Conservation (phyloP, 306 rosid species). For the Sindora glabra region DNA sequence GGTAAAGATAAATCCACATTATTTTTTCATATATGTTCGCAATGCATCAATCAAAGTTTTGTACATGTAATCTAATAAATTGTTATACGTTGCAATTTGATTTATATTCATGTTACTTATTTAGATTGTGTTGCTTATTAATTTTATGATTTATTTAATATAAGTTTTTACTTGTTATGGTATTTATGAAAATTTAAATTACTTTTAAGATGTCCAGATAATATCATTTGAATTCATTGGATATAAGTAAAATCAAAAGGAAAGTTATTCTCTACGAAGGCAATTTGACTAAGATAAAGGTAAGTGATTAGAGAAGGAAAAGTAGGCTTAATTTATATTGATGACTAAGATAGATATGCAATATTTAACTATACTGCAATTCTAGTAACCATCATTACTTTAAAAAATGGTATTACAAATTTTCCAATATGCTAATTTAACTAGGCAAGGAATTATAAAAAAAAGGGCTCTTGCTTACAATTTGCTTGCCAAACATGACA, state of each 20-base stretch:
- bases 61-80: too few relatives aligned
- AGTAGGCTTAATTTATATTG: constrained; percentile 39
- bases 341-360: constrained; percentile 11
- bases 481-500: too few relatives aligned
- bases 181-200: too few relatives aligned
- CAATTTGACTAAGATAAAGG: constrained; percentile 3
- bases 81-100: too few relatives aligned
- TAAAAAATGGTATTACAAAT: constrained; percentile 30
- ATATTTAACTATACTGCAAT: constrained; percentile 13
- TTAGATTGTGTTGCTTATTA: too few relatives aligned
- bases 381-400: constrained; percentile 36
- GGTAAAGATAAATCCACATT: too few relatives aligned
- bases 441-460: constrained; percentile 52
- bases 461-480: too few relatives aligned
- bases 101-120: too few relatives aligned
- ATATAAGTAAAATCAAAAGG: constrained; percentile 38
- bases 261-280: constrained; percentile 58
- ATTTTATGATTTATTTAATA: too few relatives aligned
- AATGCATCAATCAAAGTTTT: too few relatives aligned
- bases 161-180: too few relatives aligned
- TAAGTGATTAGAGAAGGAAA: constrained; percentile 36
- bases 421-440: constrained; percentile 54
- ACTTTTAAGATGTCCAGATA: constrained; percentile 27
- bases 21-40: too few relatives aligned
- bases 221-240: constrained; percentile 37